These are phyloP conservation scores for Neonothopanus nambi DNA, from an alignment of 1,284 basidiomycete species.

Conservation along the genomic window DNA sequence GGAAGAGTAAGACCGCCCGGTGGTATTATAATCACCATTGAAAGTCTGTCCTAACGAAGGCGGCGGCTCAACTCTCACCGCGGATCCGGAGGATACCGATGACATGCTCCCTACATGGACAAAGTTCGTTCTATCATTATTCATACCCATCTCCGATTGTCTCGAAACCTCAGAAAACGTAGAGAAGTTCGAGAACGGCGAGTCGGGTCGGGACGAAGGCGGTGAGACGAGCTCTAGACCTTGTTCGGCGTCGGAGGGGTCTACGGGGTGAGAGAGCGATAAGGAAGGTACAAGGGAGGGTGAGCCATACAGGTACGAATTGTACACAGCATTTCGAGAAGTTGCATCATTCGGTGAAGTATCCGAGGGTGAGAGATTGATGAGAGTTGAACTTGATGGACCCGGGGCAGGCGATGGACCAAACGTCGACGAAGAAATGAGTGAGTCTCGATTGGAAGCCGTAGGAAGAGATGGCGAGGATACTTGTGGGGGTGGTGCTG, in stretches of 20 bases:
- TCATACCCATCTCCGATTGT: neutral
- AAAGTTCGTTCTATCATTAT: neutral
- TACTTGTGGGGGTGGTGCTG: too few species aligned
- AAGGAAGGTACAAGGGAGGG: constrained; percentile 34
- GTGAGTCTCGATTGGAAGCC: too few species aligned
- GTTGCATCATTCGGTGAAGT: constrained; percentile 10
- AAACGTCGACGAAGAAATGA: too few species aligned
- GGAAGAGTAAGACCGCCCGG: neutral
- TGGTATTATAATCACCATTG: neutral
- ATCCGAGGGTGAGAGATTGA: constrained; percentile 5
- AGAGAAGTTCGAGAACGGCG: constrained; percentile 34
- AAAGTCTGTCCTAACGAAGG: neutral
- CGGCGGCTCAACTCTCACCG: too few species aligned
- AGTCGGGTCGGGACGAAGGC: constrained; percentile 41
- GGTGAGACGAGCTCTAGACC: constrained; percentile 43
- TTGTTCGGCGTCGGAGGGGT: constrained; percentile 38
- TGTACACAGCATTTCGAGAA: constrained; percentile 14
- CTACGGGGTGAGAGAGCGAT: constrained; percentile 41
- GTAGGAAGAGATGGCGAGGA: too few species aligned
- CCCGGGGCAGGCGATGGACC: too few species aligned
- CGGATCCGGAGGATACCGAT: neutral
- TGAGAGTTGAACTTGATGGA: too few species aligned
- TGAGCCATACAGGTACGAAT: constrained; percentile 9
- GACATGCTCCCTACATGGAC: neutral
- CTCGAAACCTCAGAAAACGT: constrained; percentile 5